Conservation (phyloP, 805 yeast species). For the Kodamaea kaohsiungensis region DNA sequence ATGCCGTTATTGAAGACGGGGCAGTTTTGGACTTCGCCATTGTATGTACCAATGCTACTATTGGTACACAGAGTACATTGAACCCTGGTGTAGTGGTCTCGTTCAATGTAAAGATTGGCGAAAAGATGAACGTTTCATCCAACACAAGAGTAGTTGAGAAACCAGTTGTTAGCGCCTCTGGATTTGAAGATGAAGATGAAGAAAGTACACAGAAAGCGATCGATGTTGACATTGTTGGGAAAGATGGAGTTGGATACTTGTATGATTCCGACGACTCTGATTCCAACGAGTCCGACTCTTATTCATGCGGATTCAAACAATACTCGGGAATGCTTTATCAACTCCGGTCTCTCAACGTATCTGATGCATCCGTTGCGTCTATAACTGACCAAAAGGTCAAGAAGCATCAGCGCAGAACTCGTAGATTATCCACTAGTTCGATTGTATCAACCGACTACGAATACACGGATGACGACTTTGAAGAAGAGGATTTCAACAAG, state of each 20-base stretch:
- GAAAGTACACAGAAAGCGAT: slow-evolving; percentile 16
- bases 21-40: slow-evolving; percentile 61
- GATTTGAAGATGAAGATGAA: slow-evolving; percentile 31
- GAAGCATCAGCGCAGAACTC: slow-evolving; percentile 32
- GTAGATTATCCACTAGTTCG: slow-evolving; percentile 40
- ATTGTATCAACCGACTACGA: slow-evolving; percentile 50
- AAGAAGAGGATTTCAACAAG: slow-evolving; percentile 69
- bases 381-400: slow-evolving; percentile 43
- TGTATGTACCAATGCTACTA: slow-evolving; percentile 62
- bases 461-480: slow-evolving; percentile 33
- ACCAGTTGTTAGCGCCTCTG: slow-evolving; percentile 35
- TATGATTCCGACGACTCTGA: slow-evolving; percentile 49
- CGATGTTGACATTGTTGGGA: slow-evolving; percentile 42
- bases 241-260: slow-evolving; percentile 50
- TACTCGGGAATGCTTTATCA: slow-evolving; percentile 48
- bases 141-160: slow-evolving; percentile 54
- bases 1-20: slow-evolving; percentile 69
- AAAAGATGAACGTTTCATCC: slow-evolving; percentile 47
- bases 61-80: slow-evolving; percentile 54
- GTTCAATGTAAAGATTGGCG: slow-evolving; percentile 66
- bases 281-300: slow-evolving; percentile 35
- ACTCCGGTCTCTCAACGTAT: slow-evolving; percentile 48
- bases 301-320: slow-evolving; percentile 28
- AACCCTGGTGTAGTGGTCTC: slow-evolving; percentile 81
- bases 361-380: slow-evolving; percentile 62